These are phyloP conservation scores for Trifolium repens DNA, from an alignment of 306 rosid species.

Conservation along the genomic window DNA sequence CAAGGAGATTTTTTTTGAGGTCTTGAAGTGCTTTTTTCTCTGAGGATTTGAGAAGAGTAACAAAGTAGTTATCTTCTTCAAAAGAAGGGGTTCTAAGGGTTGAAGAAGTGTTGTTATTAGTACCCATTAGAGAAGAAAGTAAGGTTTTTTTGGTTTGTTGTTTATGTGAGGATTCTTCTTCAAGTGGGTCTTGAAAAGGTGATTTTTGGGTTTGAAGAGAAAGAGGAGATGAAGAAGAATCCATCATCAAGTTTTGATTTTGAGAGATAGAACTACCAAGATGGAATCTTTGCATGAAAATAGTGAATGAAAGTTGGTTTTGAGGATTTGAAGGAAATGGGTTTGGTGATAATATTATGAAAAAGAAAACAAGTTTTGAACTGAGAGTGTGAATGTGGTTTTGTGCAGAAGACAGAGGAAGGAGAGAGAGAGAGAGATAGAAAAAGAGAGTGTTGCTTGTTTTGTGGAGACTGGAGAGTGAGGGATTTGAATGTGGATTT, in stretches of 20 bases:
- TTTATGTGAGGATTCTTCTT: constrained; percentile 58
- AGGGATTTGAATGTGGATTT: constrained; percentile 40
- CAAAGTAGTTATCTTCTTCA: constrained; percentile 78
- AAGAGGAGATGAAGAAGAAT: constrained; percentile 26
- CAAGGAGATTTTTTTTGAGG: constrained; percentile 60
- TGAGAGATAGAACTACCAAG: constrained; percentile 47
- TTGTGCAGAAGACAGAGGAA: not conserved
- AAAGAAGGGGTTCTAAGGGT: constrained; percentile 64
- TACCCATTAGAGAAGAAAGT: constrained; percentile 71
- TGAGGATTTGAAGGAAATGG: constrained; percentile 4
- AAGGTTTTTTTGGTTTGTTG: constrained; percentile 74
- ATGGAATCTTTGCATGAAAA: constrained; percentile 48
- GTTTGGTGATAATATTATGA: constrained; percentile 30
- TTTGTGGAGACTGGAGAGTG: not conserved
- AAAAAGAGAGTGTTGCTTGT: not conserved
- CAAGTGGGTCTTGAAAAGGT: constrained; percentile 53
- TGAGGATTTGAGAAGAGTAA: constrained; percentile 69
- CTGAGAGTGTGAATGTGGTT: not conserved
- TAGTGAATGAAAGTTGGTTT: constrained; percentile 7
- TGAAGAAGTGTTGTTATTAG: constrained; percentile 40
- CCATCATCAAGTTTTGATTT: constrained; percentile 61
- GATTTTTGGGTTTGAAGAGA: constrained; percentile 33
- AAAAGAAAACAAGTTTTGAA: constrained; percentile 32
- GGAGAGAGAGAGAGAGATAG: not conserved
- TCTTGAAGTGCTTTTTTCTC: constrained; percentile 78